These are phyloP conservation scores for Metrosideros polymorpha DNA, from an alignment of 441 rosid genomes.

Conservation along the genomic window DNA sequence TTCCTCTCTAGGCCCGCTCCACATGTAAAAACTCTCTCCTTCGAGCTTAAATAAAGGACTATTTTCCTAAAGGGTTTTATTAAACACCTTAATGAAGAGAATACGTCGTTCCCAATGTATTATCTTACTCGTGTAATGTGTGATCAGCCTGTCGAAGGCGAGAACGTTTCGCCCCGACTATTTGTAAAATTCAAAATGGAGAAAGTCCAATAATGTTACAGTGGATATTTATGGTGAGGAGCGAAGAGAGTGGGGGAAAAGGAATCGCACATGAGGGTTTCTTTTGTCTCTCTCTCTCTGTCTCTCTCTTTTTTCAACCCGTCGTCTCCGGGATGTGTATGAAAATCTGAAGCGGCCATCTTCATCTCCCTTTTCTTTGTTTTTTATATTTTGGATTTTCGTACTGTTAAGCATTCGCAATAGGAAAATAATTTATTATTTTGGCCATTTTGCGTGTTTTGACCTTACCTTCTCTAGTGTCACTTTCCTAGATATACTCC, in stretches of 20 bases:
- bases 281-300: background rate
- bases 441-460: background rate
- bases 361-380: background rate
- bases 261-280: conserved; percentile 1
- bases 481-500: conserved; percentile 69
- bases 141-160: background rate
- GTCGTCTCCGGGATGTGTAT: background rate
- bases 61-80: background rate
- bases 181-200: background rate
- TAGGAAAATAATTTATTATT: background rate
- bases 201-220: background rate
- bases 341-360: background rate
- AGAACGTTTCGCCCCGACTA: background rate
- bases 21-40: background rate
- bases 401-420: background rate
- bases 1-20: background rate
- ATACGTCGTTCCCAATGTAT: background rate
- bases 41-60: background rate
- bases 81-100: background rate
- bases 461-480: conserved; percentile 31
- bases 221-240: background rate
- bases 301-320: background rate
- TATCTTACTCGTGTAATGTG: background rate
- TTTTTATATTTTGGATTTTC: background rate
- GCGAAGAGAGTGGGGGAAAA: conserved; percentile 36